Evolutionary conservation across 257 asterid genomes (phyloP).

Genomic region (Solanum sitiens): DNA sequence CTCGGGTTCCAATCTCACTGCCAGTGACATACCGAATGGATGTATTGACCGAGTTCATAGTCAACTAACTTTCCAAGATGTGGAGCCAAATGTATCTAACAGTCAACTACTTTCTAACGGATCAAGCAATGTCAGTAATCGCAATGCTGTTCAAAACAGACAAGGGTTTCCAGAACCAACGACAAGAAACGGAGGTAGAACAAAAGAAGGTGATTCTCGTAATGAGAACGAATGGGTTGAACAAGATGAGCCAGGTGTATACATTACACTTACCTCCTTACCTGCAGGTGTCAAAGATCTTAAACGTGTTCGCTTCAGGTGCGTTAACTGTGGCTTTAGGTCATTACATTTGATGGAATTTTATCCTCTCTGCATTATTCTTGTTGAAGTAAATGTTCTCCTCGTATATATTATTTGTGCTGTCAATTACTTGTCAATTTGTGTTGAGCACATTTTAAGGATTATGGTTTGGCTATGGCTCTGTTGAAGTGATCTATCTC

Average conservation of each 20-base stretch:
- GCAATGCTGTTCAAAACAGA: constrained; percentile 43
- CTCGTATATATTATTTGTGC: not conserved
- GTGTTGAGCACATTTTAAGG: not conserved
- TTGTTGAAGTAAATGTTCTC: not conserved
- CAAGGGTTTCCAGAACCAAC: constrained; percentile 38
- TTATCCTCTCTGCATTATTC: not conserved
- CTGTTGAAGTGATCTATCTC: not conserved
- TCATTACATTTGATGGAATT: not conserved
- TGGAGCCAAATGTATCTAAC: constrained; percentile 50
- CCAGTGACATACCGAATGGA: constrained; percentile 38
- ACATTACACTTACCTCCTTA: constrained; percentile 86
- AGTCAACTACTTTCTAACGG: constrained; percentile 43
- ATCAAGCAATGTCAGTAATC: constrained; percentile 36
- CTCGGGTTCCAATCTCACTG: constrained; percentile 24
- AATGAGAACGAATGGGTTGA: constrained; percentile 91
- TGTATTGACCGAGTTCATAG: constrained; percentile 43
- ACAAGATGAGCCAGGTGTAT: constrained; percentile 96
- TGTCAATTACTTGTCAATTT: not conserved
- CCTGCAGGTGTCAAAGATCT: constrained; percentile 89
- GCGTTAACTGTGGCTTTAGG: constrained; percentile 5
- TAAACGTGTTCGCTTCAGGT: constrained; percentile 99
- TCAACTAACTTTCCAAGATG: constrained; percentile 42
- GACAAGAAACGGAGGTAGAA: constrained; percentile 51
- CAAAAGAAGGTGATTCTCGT: constrained; percentile 63
- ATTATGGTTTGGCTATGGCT: not conserved